Evolutionary conservation across 345 rosid species (phyloP), one percentile per base, ranked within the genome.

Genomic region (Dipteronia sinensis): DNA sequence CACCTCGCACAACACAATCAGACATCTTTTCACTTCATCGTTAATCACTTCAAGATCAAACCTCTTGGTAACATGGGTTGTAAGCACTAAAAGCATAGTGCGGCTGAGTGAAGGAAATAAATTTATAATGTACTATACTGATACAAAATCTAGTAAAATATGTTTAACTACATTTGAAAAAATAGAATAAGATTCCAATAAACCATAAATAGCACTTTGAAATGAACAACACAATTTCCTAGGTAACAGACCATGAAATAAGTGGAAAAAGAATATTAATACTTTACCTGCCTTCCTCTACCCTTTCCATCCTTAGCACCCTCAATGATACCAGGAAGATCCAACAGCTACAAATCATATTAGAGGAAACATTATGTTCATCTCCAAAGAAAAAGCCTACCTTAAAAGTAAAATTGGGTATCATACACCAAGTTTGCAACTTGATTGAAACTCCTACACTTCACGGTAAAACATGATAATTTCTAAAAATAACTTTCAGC

Each of bases 261-360:
- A 1, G 61, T 15, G 25, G 44, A 69, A 44, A 66, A n/a, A 76
- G 63, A 25, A 34, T 34, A 23, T 51, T 17, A 27, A 61, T 25
- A n/a, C 47, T 72, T 76, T 80, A 96, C 98, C 97, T 94, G 99
- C 73, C 98, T 81, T 62, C 99, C 99, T 91, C 99, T 89, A 83
- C 99, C 98, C 81, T 96, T 96, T 81, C 99, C 99, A 77, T 96
- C 98, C 88, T 96, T 96, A 42, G 99, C 99, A 85, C 99, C 99
- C 88, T 96, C 99, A 67, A 96, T 96, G 79, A 96, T 96, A 79
- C 99, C 98, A 75, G 98, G 98, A 47, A 96, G 98, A 88, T 96
- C 99, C 82, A 96, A 83, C 79, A 96, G 82, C 99, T 96, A 92
- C 78, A 75, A 81, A 73, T 70, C 56, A 79, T 66, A 71, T 7